phyloP scores from a whole-genome alignment of 331 rosid genomes.

The Arachis monticola region DNA sequence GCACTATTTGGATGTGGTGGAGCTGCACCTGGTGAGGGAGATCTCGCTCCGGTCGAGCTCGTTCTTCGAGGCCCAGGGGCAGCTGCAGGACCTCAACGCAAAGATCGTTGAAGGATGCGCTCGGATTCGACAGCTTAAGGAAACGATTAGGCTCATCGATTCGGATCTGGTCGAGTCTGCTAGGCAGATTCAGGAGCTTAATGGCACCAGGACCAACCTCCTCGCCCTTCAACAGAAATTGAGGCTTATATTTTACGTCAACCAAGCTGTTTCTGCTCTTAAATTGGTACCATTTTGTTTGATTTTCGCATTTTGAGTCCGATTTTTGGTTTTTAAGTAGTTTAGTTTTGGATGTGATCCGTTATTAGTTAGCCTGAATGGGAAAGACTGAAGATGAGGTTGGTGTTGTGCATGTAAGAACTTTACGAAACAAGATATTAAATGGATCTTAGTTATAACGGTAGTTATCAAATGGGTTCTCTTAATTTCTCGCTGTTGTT shows the following conservation, averaged over 20 bases:
- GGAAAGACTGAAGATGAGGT: not conserved
- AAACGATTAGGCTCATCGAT: slow-evolving; percentile 84
- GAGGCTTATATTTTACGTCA: slow-evolving; percentile 88
- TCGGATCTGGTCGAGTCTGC: slow-evolving; percentile 88
- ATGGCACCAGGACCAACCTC: slow-evolving; percentile 73
- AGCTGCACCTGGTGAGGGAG: slow-evolving; percentile 93
- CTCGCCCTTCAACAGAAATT: slow-evolving; percentile 85
- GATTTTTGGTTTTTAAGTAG: not conserved
- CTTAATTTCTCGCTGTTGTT: not conserved
- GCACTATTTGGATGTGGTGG: slow-evolving; percentile 93
- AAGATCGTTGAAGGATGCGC: slow-evolving; percentile 87
- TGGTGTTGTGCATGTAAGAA: slow-evolving; percentile 15
- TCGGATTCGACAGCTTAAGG: slow-evolving; percentile 77
- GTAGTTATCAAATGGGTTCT: not conserved
- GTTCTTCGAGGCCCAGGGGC: slow-evolving; percentile 97
- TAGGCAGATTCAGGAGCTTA: slow-evolving; percentile 82
- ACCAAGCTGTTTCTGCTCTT: slow-evolving; percentile 94
- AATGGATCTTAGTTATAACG: no score
- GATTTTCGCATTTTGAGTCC: not conserved
- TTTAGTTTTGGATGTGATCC: not conserved
- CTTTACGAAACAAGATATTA: not conserved
- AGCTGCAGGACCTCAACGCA: slow-evolving; percentile 82
- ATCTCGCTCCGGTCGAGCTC: slow-evolving; percentile 89
- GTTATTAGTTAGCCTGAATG: not conserved
- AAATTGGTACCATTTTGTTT: slow-evolving; percentile 62